phyloP scores from a whole-genome alignment of 176 grass and related monocot genomes.

The Alloteropsis semialata region DNA sequence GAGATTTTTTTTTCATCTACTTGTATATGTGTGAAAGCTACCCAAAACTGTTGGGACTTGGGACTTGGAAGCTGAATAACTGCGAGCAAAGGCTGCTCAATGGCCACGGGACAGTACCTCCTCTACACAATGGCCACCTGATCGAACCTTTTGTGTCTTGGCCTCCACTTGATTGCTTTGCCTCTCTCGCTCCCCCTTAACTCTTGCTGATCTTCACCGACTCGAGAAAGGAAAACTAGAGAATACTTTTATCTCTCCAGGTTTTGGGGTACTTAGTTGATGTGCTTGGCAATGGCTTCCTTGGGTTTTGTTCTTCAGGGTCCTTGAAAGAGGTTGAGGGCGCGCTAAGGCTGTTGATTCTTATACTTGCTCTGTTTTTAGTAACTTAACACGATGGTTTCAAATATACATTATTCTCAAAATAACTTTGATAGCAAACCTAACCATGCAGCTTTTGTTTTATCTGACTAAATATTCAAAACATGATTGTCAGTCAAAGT shows the following conservation, averaged over 20 bases:
- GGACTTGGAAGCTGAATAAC: no score
- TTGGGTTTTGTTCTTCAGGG: constrained; percentile 5
- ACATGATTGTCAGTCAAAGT: not conserved
- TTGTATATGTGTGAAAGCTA: no score
- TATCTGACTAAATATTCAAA: not conserved
- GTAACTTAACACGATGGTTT: not conserved
- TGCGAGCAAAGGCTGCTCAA: no score
- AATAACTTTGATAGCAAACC: not conserved
- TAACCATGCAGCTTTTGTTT: not conserved
- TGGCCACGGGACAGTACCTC: not conserved
- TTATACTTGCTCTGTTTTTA: not conserved
- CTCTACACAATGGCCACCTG: not conserved
- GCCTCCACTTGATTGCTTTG: not conserved
- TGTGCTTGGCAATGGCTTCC: constrained; percentile 5
- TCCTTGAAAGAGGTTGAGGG: not conserved
- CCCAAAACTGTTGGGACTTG: no score
- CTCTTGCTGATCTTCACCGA: not conserved
- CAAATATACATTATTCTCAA: not conserved
- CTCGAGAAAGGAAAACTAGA: not conserved
- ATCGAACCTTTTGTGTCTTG: not conserved
- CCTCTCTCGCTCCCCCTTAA: not conserved
- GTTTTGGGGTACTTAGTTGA: no score
- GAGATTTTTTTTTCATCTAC: no score
- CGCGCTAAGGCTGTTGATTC: not conserved
- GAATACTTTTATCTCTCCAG: no score